Conservation (phyloP, 2,329 filamentous ascomycete genomes). For the Neopestalotiopsis rosae region DNA sequence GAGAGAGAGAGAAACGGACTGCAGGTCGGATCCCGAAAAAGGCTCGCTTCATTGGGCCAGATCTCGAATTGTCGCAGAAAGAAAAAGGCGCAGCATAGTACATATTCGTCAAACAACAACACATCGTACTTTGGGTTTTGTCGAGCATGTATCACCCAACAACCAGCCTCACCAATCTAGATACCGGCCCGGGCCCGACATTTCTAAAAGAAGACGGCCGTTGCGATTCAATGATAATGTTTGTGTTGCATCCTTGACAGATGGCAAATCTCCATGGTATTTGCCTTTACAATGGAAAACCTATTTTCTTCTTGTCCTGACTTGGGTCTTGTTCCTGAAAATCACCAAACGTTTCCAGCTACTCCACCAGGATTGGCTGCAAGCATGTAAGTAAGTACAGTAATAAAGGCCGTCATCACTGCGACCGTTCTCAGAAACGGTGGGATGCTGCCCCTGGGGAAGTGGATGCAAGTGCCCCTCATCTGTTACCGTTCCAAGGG, state of each 20-base stretch:
- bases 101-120: not conserved
- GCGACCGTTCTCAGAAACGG: not conserved
- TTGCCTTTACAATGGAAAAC: not conserved
- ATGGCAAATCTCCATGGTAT: not conserved
- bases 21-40: not conserved
- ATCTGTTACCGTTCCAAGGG: slow-evolving; percentile 4
- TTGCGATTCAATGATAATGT: not conserved
- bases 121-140: not conserved
- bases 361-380: not conserved
- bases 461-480: slow-evolving; percentile 16
- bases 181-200: not conserved
- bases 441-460: not conserved
- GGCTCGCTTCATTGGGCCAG: slow-evolving; percentile 1
- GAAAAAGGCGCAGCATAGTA: not conserved
- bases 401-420: not conserved
- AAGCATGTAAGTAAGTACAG: not conserved
- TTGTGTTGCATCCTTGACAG: not conserved
- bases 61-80: not conserved
- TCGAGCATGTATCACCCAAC: not conserved
- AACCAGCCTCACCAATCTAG: not conserved
- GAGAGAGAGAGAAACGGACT: not conserved
- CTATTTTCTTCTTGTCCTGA: slow-evolving; percentile 1
- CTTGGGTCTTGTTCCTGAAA: slow-evolving; percentile 13
- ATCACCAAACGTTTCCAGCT: slow-evolving; percentile 10
- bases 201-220: not conserved